A percentile compares a stretch with the other conserved stretches of the same genome.
phyloP scores from a whole-genome alignment of 176 grass and related monocot genomes.

The Bothriochloa decipiens region DNA sequence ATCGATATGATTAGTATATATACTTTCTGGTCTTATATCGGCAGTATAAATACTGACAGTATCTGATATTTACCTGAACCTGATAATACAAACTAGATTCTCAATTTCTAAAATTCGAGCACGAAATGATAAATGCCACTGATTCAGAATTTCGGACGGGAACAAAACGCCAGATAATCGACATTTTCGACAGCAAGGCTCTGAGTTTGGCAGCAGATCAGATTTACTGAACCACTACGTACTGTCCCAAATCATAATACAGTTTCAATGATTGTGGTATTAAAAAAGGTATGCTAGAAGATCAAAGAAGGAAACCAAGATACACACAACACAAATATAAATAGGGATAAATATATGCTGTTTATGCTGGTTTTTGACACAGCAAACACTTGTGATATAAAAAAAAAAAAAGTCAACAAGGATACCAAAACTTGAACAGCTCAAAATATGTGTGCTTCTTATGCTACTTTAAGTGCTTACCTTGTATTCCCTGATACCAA shows the following conservation, averaged over 20 bases:
- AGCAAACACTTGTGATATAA: not conserved
- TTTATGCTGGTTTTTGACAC: constrained; percentile 1
- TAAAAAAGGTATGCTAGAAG: not conserved
- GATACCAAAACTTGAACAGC: constrained; percentile 29
- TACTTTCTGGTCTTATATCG: not conserved
- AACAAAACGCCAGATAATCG: not conserved
- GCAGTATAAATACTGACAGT: not conserved
- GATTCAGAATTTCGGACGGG: not conserved
- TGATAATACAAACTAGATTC: not conserved
- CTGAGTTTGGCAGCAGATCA: not conserved
- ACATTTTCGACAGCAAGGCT: not conserved
- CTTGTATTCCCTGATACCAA: not conserved
- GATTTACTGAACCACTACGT: not conserved
- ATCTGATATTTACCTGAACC: not conserved
- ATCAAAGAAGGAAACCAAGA: constrained; percentile 4
- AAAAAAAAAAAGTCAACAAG: not conserved
- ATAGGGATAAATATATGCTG: not conserved
- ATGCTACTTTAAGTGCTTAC: not conserved
- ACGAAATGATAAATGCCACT: not conserved
- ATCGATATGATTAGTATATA: not conserved
- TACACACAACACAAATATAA: not conserved
- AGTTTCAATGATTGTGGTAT: not conserved
- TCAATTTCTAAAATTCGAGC: not conserved
- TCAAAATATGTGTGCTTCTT: not conserved
- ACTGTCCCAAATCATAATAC: not conserved